Percentiles rank a stretch among this genome's conserved stretches.
These are phyloP conservation scores for Russula foetens DNA, from an alignment of 768 basidiomycete species.

Conservation along the genomic window DNA sequence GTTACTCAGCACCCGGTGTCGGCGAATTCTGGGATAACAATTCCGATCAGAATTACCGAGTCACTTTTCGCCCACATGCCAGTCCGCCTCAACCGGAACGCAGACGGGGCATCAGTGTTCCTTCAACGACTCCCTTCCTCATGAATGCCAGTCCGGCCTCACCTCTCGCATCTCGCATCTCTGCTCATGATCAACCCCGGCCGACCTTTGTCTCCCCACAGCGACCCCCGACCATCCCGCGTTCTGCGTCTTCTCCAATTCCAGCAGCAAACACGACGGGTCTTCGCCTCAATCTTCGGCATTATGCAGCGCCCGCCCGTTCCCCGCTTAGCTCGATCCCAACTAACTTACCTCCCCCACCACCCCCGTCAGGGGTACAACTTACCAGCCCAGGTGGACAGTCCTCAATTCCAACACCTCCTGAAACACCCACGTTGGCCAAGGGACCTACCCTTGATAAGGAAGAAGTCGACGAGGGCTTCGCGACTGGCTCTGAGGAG, in stretches of 20 bases:
- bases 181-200: slow-evolving; percentile 3
- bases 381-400: slow-evolving; percentile 8
- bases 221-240: not conserved
- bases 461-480: slow-evolving; percentile 18
- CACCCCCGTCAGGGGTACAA: not conserved
- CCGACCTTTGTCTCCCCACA: slow-evolving; percentile 7
- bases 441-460: not conserved
- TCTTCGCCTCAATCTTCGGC: slow-evolving; percentile 17
- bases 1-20: slow-evolving; percentile 39
- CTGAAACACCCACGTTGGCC: not conserved
- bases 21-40: slow-evolving; percentile 97
- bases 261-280: not conserved
- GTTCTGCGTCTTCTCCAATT: slow-evolving; percentile 11
- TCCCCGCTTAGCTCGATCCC: not conserved
- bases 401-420: not conserved
- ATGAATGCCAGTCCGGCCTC: not conserved
- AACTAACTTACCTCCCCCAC: not conserved
- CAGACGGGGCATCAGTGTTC: not conserved
- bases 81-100: slow-evolving; percentile 7
- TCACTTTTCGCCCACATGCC: slow-evolving; percentile 45
- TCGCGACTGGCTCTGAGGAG: slow-evolving; percentile 17
- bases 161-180: not conserved
- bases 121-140: slow-evolving; percentile 11
- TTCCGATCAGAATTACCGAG: slow-evolving; percentile 61
- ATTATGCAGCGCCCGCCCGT: slow-evolving; percentile 18